Evolutionary conservation across 1,139 yeast species (phyloP).

Genomic region (Hyphopichia pseudoburtonii): DNA sequence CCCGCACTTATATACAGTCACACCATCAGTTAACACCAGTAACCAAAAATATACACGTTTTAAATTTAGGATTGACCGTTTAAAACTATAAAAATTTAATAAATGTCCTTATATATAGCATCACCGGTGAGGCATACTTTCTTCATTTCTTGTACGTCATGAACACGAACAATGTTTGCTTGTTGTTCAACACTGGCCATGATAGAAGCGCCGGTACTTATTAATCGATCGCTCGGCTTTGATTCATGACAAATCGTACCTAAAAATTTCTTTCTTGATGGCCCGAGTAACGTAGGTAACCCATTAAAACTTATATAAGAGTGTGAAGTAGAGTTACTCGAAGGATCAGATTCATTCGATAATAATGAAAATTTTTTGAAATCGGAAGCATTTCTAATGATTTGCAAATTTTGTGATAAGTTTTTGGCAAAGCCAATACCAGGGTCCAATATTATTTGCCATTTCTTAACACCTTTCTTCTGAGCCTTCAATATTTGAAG

Average conservation of each 20-base stretch:
- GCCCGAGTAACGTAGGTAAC: conserved; percentile 75
- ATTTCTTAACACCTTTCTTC: conserved; percentile 65
- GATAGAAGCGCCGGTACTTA: conserved; percentile 77
- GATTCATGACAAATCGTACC: conserved; percentile 62
- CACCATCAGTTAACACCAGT: too few relatives aligned
- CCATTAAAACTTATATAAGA: conserved; percentile 45
- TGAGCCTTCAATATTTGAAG: conserved; percentile 57
- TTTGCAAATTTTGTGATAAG: conserved; percentile 61
- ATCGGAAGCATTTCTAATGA: conserved; percentile 59
- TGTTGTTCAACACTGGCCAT: conserved; percentile 74
- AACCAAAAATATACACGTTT: too few relatives aligned
- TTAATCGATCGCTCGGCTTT: conserved; percentile 57
- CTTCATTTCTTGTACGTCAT: conserved; percentile 69
- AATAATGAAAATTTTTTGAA: conserved; percentile 51
- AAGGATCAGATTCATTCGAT: conserved; percentile 21
- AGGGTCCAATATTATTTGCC: conserved; percentile 93
- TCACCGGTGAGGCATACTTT: conserved; percentile 73
- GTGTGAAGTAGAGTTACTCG: conserved; percentile 15
- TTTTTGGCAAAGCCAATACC: conserved; percentile 94
- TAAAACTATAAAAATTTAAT: too few relatives aligned
- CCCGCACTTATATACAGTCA: conserved; percentile 9
- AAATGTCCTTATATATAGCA: conserved; percentile 59
- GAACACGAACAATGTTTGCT: conserved; percentile 84
- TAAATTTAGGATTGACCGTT: not conserved
- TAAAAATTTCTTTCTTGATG: conserved; percentile 84